Percentiles rank a stretch among this genome's conserved stretches.
Evolutionary conservation across 768 basidiomycete genomes (phyloP).

Genomic region (Albatrellus ellisii): DNA sequence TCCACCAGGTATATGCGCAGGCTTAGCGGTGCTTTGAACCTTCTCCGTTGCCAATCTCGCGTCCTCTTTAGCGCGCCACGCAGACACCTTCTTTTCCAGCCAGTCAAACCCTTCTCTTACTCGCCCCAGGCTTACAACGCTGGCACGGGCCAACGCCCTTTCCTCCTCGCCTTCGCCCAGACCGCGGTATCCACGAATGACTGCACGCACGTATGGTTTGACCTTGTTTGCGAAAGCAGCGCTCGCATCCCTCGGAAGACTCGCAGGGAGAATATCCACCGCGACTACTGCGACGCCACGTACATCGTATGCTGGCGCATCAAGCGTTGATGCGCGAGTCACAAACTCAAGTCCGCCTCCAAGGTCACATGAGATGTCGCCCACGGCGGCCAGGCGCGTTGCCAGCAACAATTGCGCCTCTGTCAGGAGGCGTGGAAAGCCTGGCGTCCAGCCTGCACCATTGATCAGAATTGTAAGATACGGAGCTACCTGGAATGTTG

Average conservation of each 20-base stretch:
- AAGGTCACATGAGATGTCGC: conserved; percentile 87
- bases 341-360: conserved; percentile 84
- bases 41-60: not conserved
- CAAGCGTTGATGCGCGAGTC: conserved; percentile 62
- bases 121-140: conserved; percentile 47
- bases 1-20: not conserved
- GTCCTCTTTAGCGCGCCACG: conserved; percentile 21
- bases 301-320: conserved; percentile 57
- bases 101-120: conserved; percentile 41
- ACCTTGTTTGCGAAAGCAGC: conserved; percentile 57
- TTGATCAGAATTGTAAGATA: conserved; percentile 79
- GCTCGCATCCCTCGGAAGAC: conserved; percentile 74
- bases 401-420: conserved; percentile 40
- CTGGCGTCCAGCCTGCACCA: conserved; percentile 72
- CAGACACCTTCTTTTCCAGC: conserved; percentile 40
- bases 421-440: conserved; percentile 70
- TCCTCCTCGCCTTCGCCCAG: conserved; percentile 15
- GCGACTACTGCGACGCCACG: conserved; percentile 70
- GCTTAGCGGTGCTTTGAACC: not conserved
- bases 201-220: conserved; percentile 49
- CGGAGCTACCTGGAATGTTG: conserved; percentile 53
- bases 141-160: conserved; percentile 52
- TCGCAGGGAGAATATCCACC: conserved; percentile 83
- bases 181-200: conserved; percentile 31
- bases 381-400: conserved; percentile 52